A percentile compares a stretch with the other conserved stretches of the same genome.
These are phyloP conservation scores for Fusarium sp. DNA, from an alignment of 2,329 filamentous ascomycete genomes.

Conservation along the genomic window DNA sequence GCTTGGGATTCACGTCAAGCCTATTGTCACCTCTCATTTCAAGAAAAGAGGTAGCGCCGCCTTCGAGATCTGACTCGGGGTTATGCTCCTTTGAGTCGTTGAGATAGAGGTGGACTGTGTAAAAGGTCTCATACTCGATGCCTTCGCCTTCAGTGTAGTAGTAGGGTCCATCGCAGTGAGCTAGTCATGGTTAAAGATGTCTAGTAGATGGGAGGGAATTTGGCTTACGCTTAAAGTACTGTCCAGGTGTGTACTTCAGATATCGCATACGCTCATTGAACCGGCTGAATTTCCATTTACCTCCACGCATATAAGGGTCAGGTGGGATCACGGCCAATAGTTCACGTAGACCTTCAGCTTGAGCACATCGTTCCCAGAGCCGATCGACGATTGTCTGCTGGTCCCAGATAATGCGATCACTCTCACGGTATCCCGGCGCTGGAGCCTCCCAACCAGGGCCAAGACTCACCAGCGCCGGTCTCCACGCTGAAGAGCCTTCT, in stretches of 20 bases:
- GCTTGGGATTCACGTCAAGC: conserved; percentile 67
- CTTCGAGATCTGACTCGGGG: conserved; percentile 52
- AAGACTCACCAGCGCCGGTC: conserved; percentile 75
- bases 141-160: conserved; percentile 61
- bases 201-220: too few species aligned
- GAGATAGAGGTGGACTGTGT: conserved; percentile 67
- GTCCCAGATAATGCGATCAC: conserved; percentile 84
- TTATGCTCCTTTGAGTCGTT: conserved; percentile 46
- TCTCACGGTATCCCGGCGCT: conserved; percentile 70
- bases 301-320: conserved; percentile 37
- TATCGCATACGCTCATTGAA: conserved; percentile 83
- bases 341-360: conserved; percentile 56
- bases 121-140: conserved; percentile 59
- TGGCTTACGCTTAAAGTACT: conserved; percentile 74
- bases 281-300: conserved; percentile 59
- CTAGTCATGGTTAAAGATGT: conserved; percentile 47
- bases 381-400: conserved; percentile 69
- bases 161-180: conserved; percentile 77
- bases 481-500: conserved; percentile 63
- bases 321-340: conserved; percentile 53
- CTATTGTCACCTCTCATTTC: conserved; percentile 56
- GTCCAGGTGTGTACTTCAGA: conserved; percentile 76
- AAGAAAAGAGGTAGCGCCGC: conserved; percentile 69
- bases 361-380: conserved; percentile 70
- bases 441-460: conserved; percentile 71